Evolutionary conservation across 2,329 filamentous ascomycete genomes (phyloP).

Genomic region (Macrophomina phaseolina): DNA sequence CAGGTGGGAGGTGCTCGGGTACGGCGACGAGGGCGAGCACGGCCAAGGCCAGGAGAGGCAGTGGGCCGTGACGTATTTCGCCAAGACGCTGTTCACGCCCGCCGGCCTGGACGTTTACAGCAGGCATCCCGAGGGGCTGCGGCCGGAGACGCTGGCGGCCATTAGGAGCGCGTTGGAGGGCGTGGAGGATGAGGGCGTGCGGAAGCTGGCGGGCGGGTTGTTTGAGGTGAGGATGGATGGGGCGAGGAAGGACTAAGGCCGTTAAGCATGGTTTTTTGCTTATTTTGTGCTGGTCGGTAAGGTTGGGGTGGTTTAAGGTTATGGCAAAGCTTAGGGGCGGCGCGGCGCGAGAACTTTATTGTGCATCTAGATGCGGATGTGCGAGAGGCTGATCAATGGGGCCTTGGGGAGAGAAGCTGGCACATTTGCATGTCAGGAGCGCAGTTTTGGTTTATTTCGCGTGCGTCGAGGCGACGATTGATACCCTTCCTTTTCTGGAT

Average conservation of each 20-base stretch:
- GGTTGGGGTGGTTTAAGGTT: slow-evolving; percentile 13
- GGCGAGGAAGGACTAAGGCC: slow-evolving; percentile 17
- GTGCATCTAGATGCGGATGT: not conserved
- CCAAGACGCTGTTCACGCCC: slow-evolving; percentile 80
- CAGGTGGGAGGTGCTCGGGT: slow-evolving; percentile 83
- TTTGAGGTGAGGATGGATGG: slow-evolving; percentile 50
- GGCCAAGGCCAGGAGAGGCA: slow-evolving; percentile 31
- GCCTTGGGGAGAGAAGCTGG: not conserved
- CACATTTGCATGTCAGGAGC: not conserved
- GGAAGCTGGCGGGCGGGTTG: slow-evolving; percentile 57
- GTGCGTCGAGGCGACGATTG: not conserved
- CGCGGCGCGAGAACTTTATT: not conserved
- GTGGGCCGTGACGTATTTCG: slow-evolving; percentile 87
- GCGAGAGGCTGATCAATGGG: not conserved
- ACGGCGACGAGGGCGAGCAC: slow-evolving; percentile 53
- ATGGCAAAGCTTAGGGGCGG: not conserved
- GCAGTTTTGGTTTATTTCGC: not conserved
- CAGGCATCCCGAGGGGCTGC: slow-evolving; percentile 65
- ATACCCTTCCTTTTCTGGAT: slow-evolving; percentile 17
- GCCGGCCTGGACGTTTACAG: slow-evolving; percentile 82
- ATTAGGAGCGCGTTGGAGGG: slow-evolving; percentile 62
- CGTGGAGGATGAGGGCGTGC: slow-evolving; percentile 59
- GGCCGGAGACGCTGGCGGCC: slow-evolving; percentile 59
- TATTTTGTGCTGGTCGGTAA: not conserved
- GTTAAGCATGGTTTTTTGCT: not conserved